Percentiles rank a stretch among this genome's conserved stretches.
These are phyloP conservation scores for Dentipellis fragilis DNA, from an alignment of 768 basidiomycete species.

Conservation along the genomic window DNA sequence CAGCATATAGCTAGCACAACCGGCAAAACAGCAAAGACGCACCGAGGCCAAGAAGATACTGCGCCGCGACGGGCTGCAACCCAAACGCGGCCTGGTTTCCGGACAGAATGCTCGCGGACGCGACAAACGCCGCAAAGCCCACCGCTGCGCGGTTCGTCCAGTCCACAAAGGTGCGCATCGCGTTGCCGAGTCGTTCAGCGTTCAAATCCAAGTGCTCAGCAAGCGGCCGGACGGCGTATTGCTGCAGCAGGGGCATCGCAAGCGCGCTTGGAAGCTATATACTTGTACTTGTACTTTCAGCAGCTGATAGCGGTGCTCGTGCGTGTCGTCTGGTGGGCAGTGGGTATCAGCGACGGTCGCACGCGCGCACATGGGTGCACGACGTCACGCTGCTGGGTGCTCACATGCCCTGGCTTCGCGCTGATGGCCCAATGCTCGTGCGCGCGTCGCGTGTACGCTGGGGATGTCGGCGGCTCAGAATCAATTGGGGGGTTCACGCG, in stretches of 20 bases:
- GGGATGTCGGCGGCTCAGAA: too few species aligned
- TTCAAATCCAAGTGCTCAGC: background rate
- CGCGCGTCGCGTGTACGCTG: background rate
- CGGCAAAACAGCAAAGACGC: conserved; percentile 15
- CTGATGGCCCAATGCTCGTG: background rate
- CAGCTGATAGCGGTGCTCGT: background rate
- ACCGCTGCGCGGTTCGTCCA: background rate
- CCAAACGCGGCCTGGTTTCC: conserved; percentile 23
- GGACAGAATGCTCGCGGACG: conserved; percentile 2
- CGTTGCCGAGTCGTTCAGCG: background rate
- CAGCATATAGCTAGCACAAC: background rate
- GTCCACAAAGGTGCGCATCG: background rate
- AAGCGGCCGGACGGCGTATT: background rate
- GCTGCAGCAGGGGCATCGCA: background rate
- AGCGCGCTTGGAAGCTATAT: background rate
- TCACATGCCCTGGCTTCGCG: background rate
- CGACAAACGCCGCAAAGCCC: conserved; percentile 1
- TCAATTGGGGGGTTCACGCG: too few species aligned
- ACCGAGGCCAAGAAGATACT: conserved; percentile 53
- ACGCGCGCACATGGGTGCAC: background rate
- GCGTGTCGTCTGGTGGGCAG: background rate
- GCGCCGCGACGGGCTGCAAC: conserved; percentile 14
- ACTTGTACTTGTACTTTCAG: background rate
- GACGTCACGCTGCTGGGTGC: background rate
- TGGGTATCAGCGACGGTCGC: background rate